Base-by-base conservation (phyloP, 768 basidiomycete genomes). In the Lyophyllum atratum region DNA sequence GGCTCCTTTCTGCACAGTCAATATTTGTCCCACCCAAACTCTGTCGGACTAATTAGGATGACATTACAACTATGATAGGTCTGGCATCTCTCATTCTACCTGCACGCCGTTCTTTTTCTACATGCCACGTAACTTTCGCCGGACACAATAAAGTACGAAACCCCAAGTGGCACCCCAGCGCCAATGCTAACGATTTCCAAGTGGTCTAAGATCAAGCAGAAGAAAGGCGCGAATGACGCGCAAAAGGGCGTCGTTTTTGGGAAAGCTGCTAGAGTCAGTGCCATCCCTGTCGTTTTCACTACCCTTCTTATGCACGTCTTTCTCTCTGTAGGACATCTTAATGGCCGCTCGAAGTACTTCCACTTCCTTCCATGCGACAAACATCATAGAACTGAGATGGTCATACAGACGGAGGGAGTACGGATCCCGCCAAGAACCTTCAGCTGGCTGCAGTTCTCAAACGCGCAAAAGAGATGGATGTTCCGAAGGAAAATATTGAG, bases 151-250 rank as follows among this genome's bases (percentile, higher is more conserved):
- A 79, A 69, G 78, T 73, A 56, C 46, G 66, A 37, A 19, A 7
- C 17, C 17, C 25, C 29, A 15, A 19, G 31, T 19, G 7, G 34
- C 19, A 12, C 19, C 21, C 8, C 14, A 17, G 26, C 12, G 15
- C 3, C 47, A n/a, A 31, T 17, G 25, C 44, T 63, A 43, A 25
- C 11, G 2, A 19, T 19, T 37, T 24, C 19, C 43, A 57, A 89
- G 87, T 89, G 87, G 87, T 87, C 87, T 0, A 89, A 89, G 78
- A 89, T 89, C 65, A 87, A 88, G 66, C 80, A 85, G 54, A 82
- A 77, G 65, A 90, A 90, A 64, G 87, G 85, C 17, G 71, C 76
- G n/a, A 82, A 79, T 60, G 88, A 90, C 66, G 74, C 76, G 8
- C 80, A 83, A 62, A 87, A 82, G 66, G 81, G 85, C 51, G 73